These are phyloP conservation scores for Phytopythium boreale DNA, from an alignment of 352 stramenopile genomes.

Conservation along the genomic window DNA sequence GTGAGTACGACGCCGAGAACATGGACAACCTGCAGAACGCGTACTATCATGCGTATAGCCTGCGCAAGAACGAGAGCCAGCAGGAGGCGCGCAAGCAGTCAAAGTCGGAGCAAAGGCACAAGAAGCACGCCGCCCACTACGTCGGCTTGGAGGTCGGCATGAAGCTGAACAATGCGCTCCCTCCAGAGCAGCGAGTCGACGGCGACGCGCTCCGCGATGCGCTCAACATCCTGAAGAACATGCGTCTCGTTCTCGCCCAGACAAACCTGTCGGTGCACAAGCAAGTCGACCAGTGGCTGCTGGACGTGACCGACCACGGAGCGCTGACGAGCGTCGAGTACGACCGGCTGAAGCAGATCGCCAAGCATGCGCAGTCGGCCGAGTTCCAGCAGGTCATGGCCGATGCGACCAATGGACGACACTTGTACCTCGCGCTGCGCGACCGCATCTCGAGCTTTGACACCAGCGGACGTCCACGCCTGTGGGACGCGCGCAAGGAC, in stretches of 20 bases:
- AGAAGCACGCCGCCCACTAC: slow-evolving; percentile 31
- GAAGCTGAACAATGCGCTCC: slow-evolving; percentile 30
- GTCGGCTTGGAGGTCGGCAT: slow-evolving; percentile 42
- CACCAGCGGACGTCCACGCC: slow-evolving; percentile 12
- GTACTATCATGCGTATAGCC: not conserved
- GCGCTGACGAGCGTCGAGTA: slow-evolving; percentile 27
- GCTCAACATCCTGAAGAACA: slow-evolving; percentile 33
- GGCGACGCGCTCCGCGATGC: slow-evolving; percentile 26
- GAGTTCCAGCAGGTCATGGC: slow-evolving; percentile 37
- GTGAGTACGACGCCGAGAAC: not conserved
- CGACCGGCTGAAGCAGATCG: slow-evolving; percentile 36
- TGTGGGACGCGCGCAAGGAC: slow-evolving; percentile 34
- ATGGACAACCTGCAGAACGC: not conserved
- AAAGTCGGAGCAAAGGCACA: not conserved
- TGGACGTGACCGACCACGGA: slow-evolving; percentile 8
- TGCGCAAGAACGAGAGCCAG: not conserved
- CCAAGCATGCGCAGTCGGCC: slow-evolving; percentile 31
- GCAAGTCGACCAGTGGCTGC: slow-evolving; percentile 21
- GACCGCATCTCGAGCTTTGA: slow-evolving; percentile 24
- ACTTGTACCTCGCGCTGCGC: slow-evolving; percentile 29
- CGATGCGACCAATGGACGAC: slow-evolving; percentile 19
- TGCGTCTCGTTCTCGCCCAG: slow-evolving; percentile 28
- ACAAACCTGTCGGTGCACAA: slow-evolving; percentile 44
- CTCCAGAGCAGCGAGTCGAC: slow-evolving; percentile 22
- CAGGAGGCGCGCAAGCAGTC: not conserved